phyloP scores from a whole-genome alignment of 441 rosid genomes.

The Hypseocharis bilobata region DNA sequence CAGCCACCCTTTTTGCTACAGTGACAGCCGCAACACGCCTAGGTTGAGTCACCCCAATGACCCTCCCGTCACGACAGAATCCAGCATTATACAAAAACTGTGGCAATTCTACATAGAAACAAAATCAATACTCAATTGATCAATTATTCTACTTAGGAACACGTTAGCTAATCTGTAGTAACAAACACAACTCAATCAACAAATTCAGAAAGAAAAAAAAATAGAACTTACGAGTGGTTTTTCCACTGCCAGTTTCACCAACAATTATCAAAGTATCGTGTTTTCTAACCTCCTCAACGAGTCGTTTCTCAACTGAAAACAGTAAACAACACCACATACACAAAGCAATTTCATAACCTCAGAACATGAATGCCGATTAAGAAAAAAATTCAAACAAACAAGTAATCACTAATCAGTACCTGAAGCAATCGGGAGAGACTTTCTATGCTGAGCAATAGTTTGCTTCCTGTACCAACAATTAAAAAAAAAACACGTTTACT shows the following conservation, averaged over 20 bases:
- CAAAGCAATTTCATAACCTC: not conserved
- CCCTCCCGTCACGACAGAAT: constrained; percentile 61
- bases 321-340: too few species aligned
- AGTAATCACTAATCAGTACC: constrained; percentile 31
- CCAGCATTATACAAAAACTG: constrained; percentile 69
- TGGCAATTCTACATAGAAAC: constrained; percentile 54
- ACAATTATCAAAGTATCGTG: constrained; percentile 60
- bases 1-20: constrained; percentile 78
- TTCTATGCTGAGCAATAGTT: constrained; percentile 46
- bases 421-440: constrained; percentile 76
- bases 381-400: not conserved
- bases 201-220: not conserved
- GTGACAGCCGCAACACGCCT: constrained; percentile 90
- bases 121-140: not conserved
- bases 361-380: not conserved
- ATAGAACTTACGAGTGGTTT: constrained; percentile 68
- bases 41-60: constrained; percentile 72
- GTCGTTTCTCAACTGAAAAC: constrained; percentile 50
- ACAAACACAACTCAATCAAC: not conserved
- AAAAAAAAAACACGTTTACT: not conserved
- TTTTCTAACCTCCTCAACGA: constrained; percentile 51
- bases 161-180: not conserved
- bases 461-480: constrained; percentile 33
- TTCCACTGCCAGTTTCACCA: constrained; percentile 95
- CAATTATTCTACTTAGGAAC: not conserved